Evolutionary conservation across 2,329 filamentous ascomycete genomes (phyloP).

Genomic region (Aspergillus quadrilineatus): DNA sequence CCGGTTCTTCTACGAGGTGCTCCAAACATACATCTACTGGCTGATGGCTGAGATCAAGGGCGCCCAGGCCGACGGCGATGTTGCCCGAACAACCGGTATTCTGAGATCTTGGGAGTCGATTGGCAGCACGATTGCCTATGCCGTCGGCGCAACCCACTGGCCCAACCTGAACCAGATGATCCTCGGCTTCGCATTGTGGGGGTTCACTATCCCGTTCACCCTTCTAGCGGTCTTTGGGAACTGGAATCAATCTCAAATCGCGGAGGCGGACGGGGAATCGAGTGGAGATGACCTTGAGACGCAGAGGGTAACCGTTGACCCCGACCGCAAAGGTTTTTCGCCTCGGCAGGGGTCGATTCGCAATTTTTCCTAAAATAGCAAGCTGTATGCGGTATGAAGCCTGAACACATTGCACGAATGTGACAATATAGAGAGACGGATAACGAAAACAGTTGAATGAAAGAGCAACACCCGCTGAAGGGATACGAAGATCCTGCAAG

Average conservation of each 20-base stretch:
- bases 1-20: conserved; percentile 11
- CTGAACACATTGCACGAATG: no score
- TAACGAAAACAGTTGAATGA: no score
- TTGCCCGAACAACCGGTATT: conserved; percentile 9
- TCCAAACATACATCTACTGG: conserved; percentile 14
- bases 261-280: not conserved
- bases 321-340: not conserved
- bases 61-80: conserved; percentile 7
- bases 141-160: conserved; percentile 11
- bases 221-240: conserved; percentile 7
- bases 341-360: no score
- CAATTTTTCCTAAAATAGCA: no score
- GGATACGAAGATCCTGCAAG: no score
- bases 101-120: conserved; percentile 11
- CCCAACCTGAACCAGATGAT: conserved; percentile 11
- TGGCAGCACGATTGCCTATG: conserved; percentile 12
- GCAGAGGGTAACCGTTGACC: not conserved
- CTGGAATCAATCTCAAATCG: not conserved
- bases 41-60: conserved; percentile 13
- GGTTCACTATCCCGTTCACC: conserved; percentile 6
- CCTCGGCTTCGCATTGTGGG: conserved; percentile 7
- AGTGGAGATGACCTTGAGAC: not conserved
- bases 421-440: no score
- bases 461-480: no score
- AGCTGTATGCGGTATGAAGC: no score